A percentile compares a stretch with the other conserved stretches of the same genome.
Conservation (phyloP, 2,329 filamentous ascomycete species). For the Cercospora berteroae region DNA sequence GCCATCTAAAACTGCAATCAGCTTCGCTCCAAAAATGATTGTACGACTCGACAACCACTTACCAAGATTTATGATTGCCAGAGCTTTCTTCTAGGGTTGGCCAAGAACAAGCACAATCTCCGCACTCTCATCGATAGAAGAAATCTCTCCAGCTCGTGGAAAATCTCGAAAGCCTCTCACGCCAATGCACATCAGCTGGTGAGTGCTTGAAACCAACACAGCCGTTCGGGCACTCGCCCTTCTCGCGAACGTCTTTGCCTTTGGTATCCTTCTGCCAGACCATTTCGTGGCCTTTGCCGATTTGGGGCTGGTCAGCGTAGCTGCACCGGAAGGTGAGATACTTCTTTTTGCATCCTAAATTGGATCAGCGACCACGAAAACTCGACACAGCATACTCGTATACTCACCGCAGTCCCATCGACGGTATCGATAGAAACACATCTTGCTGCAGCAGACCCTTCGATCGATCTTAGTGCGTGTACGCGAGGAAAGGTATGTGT, state of each 20-base stretch:
- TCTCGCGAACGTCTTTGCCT: slow-evolving; percentile 1
- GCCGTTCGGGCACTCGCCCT: neutral
- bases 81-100: neutral
- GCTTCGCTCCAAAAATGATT: neutral
- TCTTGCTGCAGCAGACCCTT: neutral
- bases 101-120: neutral
- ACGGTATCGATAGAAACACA: slow-evolving; percentile 12
- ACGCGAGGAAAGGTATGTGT: neutral
- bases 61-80: neutral
- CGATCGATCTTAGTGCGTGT: neutral
- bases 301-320: neutral
- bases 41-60: neutral
- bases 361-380: neutral
- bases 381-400: neutral
- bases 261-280: slow-evolving; percentile 9
- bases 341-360: slow-evolving; percentile 11
- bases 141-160: slow-evolving; percentile 3
- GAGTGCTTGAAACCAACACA: neutral
- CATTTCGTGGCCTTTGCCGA: slow-evolving; percentile 6
- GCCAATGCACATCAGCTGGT: neutral
- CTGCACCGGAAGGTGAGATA: slow-evolving; percentile 11
- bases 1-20: neutral
- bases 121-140: slow-evolving; percentile 2
- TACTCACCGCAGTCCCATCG: slow-evolving; percentile 8
- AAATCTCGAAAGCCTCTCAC: neutral